Evolutionary conservation across 768 basidiomycete genomes (phyloP).

Genomic region (Lyophyllum atratum): DNA sequence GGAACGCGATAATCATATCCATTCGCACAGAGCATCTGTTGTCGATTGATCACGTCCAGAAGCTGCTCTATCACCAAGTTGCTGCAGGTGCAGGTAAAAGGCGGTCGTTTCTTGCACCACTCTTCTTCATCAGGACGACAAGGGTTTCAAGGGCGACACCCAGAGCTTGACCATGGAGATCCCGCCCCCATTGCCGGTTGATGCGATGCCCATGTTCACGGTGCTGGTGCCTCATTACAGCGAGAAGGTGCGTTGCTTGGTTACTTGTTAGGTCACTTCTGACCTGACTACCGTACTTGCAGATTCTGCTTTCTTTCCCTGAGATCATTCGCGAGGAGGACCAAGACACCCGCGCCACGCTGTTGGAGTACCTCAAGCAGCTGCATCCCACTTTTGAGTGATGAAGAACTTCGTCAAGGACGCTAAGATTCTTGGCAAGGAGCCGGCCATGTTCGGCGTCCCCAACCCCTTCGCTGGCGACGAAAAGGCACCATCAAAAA

Average conservation of each 20-base stretch:
- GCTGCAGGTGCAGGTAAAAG: slow-evolving; percentile 78
- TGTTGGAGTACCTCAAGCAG: slow-evolving; percentile 97
- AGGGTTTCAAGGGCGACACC: slow-evolving; percentile 74
- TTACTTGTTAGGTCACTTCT: background rate
- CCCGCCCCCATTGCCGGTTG: slow-evolving; percentile 91
- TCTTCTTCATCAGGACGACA: slow-evolving; percentile 98
- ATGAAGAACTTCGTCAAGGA: slow-evolving; percentile 99
- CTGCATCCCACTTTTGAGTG: slow-evolving; percentile 97
- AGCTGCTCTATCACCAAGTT: slow-evolving; percentile 95
- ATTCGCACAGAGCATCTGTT: slow-evolving; percentile 99
- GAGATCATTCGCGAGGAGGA: slow-evolving; percentile 99
- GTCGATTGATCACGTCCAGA: slow-evolving; percentile 98
- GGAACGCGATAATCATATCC: slow-evolving; percentile 99
- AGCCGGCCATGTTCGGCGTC: slow-evolving; percentile 85
- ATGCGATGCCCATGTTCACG: slow-evolving; percentile 99
- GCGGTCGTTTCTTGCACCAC: slow-evolving; percentile 90
- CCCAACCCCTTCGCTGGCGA: slow-evolving; percentile 63
- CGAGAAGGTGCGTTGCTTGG: slow-evolving; percentile 70
- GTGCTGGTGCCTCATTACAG: slow-evolving; percentile 98
- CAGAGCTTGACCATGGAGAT: slow-evolving; percentile 96
- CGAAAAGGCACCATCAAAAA: slow-evolving; percentile 84
- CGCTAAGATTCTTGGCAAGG: slow-evolving; percentile 97
- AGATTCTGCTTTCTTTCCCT: slow-evolving; percentile 93
- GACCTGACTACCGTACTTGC: background rate
- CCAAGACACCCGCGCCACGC: slow-evolving; percentile 94